Base-by-base conservation (phyloP, 2,329 filamentous ascomycete genomes). In the Neophaeococcomyces mojaviensis region DNA sequence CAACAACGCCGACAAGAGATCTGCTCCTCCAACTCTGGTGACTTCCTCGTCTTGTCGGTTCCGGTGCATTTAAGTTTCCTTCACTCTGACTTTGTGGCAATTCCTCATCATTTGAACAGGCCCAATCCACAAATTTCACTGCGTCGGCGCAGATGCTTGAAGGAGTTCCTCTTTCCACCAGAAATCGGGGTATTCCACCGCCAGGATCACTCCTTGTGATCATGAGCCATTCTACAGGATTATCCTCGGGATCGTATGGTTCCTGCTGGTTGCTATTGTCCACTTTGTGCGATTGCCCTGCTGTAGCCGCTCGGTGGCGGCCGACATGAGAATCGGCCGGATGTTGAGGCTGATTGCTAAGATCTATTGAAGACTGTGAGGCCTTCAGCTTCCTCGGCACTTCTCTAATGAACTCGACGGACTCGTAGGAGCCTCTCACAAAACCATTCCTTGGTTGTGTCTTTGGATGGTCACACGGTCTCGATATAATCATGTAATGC, bases 181-280 rank as follows among this genome's bases (percentile, higher is more conserved):
- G 82, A 66, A 92, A 94, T 12, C 86, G 77, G 1, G 88, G 88
- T 15, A 95, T 88, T 49, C 81, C 90, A 43, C 88, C 88, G 9
- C 88, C 88, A 2, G 88, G 88, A 57, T 95, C 88, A 61, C 85
- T 90, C 39, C 88, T 76, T 1, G 88, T 94, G 15, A 94, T 79
- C 88, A 95, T 95, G 50, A 92, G 77, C 88, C 88, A 95, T 63
- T 95, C 88, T 1, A 95, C 75, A 0, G 81, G 79, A 53, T 82
- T 82, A 7, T 68, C 64, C 52, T 81, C 77, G 2, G 69, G 65
- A 28, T 76, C 70, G n/a, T 67, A 64, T 1, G 61, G 53, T 38
- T 48, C 51, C 16, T 15, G 41, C 9, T 16, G 13, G 18, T 34
- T n/a, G 13, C 24, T 10, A 15, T 16, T 19, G 10, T 42, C 18